Percentiles rank a stretch among this genome's conserved stretches.
Conservation (phyloP, 164 flowering plant genomes). For the Litsea cubeba region DNA sequence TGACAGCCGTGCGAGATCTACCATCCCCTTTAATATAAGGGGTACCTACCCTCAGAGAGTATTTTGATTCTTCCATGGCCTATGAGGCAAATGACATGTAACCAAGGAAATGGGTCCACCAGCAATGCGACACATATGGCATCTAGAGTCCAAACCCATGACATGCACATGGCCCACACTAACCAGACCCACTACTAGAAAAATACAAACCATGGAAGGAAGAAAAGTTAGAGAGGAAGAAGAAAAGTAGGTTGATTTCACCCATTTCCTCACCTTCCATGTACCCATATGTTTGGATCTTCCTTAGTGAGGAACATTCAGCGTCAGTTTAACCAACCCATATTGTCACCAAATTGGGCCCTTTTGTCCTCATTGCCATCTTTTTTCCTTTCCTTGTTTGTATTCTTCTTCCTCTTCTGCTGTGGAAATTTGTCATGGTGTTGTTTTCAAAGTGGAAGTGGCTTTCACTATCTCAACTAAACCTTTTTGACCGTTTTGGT, state of each 20-base stretch:
- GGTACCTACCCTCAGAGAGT: too few species aligned
- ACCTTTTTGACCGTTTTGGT: too few species aligned
- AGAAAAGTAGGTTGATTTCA: neutral
- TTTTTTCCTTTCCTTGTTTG: neutral
- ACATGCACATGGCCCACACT: neutral
- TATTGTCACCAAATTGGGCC: neutral
- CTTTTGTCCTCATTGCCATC: neutral
- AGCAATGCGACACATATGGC: neutral
- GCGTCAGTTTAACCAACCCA: neutral
- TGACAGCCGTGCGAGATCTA: too few species aligned
- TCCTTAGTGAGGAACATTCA: neutral
- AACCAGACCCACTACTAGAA: neutral
- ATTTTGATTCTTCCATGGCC: too few species aligned
- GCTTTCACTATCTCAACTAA: neutral
- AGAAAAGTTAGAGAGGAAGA: neutral
- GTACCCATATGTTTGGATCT: neutral
- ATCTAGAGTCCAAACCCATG: neutral
- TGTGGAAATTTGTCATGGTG: neutral
- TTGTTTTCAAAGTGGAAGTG: neutral
- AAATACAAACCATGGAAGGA: neutral
- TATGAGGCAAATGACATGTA: too few species aligned
- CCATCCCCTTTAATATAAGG: too few species aligned
- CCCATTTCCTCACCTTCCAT: neutral
- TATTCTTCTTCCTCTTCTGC: neutral
- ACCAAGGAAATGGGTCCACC: neutral